Conservation (phyloP, 176 grass and related monocot species). For the Lolium perenne region DNA sequence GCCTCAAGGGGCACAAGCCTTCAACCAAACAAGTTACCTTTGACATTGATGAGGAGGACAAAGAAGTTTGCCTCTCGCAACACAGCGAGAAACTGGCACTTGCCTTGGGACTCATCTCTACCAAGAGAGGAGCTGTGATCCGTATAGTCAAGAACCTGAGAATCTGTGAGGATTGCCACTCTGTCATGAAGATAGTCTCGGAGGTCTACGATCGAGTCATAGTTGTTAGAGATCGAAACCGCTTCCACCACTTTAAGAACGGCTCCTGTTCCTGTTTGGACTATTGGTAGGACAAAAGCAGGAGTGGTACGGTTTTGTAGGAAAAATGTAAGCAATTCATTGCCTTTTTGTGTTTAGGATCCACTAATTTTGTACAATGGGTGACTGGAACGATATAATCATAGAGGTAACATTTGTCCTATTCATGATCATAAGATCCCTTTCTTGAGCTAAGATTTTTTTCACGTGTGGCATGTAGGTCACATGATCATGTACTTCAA, state of each 20-base stretch:
- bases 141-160: conserved; percentile 54
- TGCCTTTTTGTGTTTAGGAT: neutral
- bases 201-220: conserved; percentile 46
- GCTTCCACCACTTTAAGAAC: conserved; percentile 56
- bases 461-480: neutral
- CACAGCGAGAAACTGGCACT: conserved; percentile 53
- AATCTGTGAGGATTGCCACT: conserved; percentile 52
- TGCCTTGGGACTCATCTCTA: conserved; percentile 48
- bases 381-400: neutral
- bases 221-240: conserved; percentile 54
- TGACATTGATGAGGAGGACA: conserved; percentile 50
- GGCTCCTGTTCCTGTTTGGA: conserved; percentile 54
- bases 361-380: neutral
- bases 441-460: neutral
- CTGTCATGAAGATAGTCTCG: conserved; percentile 51
- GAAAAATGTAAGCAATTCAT: neutral
- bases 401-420: neutral
- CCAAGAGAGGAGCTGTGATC: conserved; percentile 30
- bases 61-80: conserved; percentile 49
- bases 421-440: neutral
- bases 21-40: conserved; percentile 37
- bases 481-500: neutral
- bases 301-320: neutral
- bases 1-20: conserved; percentile 41
- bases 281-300: conserved; percentile 43